Base-by-base conservation (phyloP, 768 basidiomycete genomes). In the Peribolospora kevripleyi region DNA sequence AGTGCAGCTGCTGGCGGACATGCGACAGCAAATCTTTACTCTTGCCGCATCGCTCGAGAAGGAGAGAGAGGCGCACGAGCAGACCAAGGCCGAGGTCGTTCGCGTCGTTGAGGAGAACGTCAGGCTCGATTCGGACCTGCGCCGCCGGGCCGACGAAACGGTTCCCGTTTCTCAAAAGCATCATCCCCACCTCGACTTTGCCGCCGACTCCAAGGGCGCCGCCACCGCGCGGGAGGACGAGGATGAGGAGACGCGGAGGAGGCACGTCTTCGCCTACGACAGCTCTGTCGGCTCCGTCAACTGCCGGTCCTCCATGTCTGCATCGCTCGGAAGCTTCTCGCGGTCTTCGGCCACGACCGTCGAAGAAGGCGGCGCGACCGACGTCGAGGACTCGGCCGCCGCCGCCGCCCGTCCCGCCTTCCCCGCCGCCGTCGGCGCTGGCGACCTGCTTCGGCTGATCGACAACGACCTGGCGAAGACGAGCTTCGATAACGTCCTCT, bases 21-120 rank as follows among this genome's bases (percentile, higher is more conserved):
- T 69, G 65, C 57, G 67, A 39, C 65, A 66, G 52, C 68, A 70
- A 59, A 63, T 70, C 37, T 70, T 68, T 57, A 59, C 58, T 48
- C 76, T 69, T 46, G 67, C 68, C 7, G 62, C 64, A 1, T 60
- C 66, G 6, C 58, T 69, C 43, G 69, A 70, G 57, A 55, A 60
- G 40, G 68, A 69, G 55, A 58, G 64, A 8, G 54, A 59, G 39
- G 67, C 65, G 51, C 63, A 66, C 25, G 59, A 54, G 43, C 60
- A 63, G 54, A 64, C 59, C 51, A 50, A 62, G 41, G 54, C 48
- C n/a, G 55, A 61, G 54, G 53, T 63, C 25, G 58, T 59, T 42
- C 38, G 58, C 9, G 40, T 59, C 41, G 43, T 59, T 11, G 56
- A 57, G 45, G 54, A 60, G 46, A 51, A 50, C 38, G 55, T 51